A percentile compares a stretch with the other conserved stretches of the same genome.
These are phyloP conservation scores for Didymella glomerata DNA, from an alignment of 2,329 filamentous ascomycete genomes.

Conservation along the genomic window DNA sequence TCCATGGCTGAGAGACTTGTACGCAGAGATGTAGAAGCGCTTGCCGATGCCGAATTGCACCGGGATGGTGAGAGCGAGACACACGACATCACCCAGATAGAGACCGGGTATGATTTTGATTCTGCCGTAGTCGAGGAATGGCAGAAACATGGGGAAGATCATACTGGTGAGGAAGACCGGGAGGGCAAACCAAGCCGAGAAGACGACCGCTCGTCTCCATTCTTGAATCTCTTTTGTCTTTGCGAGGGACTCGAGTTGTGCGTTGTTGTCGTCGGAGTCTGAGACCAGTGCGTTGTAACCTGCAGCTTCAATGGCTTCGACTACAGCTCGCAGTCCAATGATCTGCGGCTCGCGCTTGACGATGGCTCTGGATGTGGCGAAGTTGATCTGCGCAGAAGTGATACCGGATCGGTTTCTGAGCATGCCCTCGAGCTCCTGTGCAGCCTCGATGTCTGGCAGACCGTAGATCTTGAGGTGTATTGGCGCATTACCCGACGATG, in stretches of 20 bases:
- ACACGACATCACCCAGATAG: slow-evolving; percentile 87
- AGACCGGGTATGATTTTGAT: slow-evolving; percentile 75
- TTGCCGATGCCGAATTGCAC: slow-evolving; percentile 96
- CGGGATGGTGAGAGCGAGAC: slow-evolving; percentile 83
- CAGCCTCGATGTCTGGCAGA: slow-evolving; percentile 73
- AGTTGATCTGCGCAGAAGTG: slow-evolving; percentile 74
- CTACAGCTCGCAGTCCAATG: slow-evolving; percentile 81
- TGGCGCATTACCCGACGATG: slow-evolving; percentile 65
- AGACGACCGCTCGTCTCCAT: slow-evolving; percentile 83
- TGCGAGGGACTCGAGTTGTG: slow-evolving; percentile 91
- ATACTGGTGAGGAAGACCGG: slow-evolving; percentile 94
- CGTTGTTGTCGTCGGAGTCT: slow-evolving; percentile 94
- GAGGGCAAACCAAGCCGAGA: slow-evolving; percentile 81
- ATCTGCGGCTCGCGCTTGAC: slow-evolving; percentile 76
- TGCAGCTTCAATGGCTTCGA: slow-evolving; percentile 80
- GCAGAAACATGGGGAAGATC: slow-evolving; percentile 87
- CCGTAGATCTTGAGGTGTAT: slow-evolving; percentile 88
- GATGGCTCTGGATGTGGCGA: slow-evolving; percentile 76
- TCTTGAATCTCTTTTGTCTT: slow-evolving; percentile 97
- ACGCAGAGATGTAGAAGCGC: slow-evolving; percentile 94
- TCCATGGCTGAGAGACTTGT: slow-evolving; percentile 86
- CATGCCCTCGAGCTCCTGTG: slow-evolving; percentile 73
- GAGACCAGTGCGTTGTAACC: slow-evolving; percentile 90
- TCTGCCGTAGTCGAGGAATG: slow-evolving; percentile 77
- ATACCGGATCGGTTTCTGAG: slow-evolving; percentile 75